A percentile compares a stretch with the other conserved stretches of the same genome.
These are phyloP conservation scores for Fraxinus quadrangulata DNA, from an alignment of 257 asterid species.

Conservation along the genomic window DNA sequence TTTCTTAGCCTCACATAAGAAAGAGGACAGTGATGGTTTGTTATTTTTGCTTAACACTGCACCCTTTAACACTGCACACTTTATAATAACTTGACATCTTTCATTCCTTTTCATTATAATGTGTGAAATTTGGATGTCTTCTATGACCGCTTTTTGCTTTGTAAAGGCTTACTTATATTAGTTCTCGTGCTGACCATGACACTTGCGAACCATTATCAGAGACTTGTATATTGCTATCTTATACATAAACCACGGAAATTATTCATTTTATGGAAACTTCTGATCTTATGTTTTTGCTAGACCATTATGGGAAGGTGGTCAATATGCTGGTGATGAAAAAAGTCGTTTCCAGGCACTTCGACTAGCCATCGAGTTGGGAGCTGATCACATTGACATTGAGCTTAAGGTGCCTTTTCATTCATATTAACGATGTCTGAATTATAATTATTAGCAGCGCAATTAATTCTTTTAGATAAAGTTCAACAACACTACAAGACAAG, in stretches of 20 bases:
- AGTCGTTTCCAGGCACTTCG: slow-evolving; percentile 65
- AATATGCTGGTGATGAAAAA: slow-evolving; percentile 79
- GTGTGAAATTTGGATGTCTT: slow-evolving; percentile 2
- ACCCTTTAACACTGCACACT: neutral
- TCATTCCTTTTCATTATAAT: slow-evolving; percentile 10
- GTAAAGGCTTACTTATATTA: neutral
- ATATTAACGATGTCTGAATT: slow-evolving; percentile 3
- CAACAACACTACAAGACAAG: neutral
- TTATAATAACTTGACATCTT: neutral
- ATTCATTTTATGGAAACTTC: slow-evolving; percentile 17
- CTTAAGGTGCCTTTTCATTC: slow-evolving; percentile 59
- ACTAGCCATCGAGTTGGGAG: slow-evolving; percentile 93
- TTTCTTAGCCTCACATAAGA: neutral
- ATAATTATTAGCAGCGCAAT: neutral
- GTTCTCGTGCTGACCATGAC: neutral
- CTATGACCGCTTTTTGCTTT: neutral
- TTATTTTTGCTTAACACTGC: neutral
- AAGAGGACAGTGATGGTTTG: neutral
- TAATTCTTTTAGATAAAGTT: neutral
- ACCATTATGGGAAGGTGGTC: slow-evolving; percentile 98
- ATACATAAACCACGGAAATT: neutral
- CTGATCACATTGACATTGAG: slow-evolving; percentile 94
- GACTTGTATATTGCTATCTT: neutral
- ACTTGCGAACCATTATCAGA: neutral
- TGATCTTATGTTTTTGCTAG: slow-evolving; percentile 39